These are phyloP conservation scores for Pseudozyma pruni DNA, from an alignment of 1,284 basidiomycete species.

Conservation along the genomic window DNA sequence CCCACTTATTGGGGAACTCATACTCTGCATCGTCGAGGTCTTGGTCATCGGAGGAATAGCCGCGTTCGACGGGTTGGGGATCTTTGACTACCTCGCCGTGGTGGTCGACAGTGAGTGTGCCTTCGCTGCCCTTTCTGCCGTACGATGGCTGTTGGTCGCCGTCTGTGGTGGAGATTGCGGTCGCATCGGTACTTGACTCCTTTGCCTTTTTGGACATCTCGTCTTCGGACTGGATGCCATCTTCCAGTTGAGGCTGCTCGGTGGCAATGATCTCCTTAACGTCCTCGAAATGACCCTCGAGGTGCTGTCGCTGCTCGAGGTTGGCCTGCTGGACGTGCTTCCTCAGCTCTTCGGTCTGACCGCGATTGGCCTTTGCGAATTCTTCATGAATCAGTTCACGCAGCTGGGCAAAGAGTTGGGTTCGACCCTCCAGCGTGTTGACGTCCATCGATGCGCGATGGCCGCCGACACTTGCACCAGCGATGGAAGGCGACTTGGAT, in stretches of 20 bases:
- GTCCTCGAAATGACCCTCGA: conserved; percentile 27
- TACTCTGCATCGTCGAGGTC: conserved; percentile 28
- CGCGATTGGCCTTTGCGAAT: conserved; percentile 38
- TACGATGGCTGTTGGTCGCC: conserved; percentile 7
- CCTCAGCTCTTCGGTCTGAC: conserved; percentile 45
- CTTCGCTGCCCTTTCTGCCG: conserved; percentile 21
- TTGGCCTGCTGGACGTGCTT: conserved; percentile 31
- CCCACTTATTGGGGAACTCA: conserved; percentile 59
- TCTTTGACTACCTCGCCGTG: conserved; percentile 9
- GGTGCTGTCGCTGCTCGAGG: conserved; percentile 19
- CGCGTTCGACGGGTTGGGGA: conserved; percentile 33
- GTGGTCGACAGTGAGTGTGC: conserved; percentile 5
- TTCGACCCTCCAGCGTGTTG: conserved; percentile 36
- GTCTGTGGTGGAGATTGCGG: conserved; percentile 6
- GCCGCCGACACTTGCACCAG: conserved; percentile 1
- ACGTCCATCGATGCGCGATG: conserved; percentile 35
- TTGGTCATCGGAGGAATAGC: conserved; percentile 12
- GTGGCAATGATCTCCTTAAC: conserved; percentile 24
- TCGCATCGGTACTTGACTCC: conserved; percentile 11
- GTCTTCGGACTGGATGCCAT: conserved; percentile 1
- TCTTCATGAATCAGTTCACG: conserved; percentile 54
- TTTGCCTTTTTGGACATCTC: conserved; percentile 10
- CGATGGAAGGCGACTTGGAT: conserved; percentile 19
- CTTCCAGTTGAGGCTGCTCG: conserved; percentile 6
- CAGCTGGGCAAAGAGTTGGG: conserved; percentile 34